Evolutionary conservation across 805 yeast genomes (phyloP).

Genomic region (Zygoascus bituminiphila): DNA sequence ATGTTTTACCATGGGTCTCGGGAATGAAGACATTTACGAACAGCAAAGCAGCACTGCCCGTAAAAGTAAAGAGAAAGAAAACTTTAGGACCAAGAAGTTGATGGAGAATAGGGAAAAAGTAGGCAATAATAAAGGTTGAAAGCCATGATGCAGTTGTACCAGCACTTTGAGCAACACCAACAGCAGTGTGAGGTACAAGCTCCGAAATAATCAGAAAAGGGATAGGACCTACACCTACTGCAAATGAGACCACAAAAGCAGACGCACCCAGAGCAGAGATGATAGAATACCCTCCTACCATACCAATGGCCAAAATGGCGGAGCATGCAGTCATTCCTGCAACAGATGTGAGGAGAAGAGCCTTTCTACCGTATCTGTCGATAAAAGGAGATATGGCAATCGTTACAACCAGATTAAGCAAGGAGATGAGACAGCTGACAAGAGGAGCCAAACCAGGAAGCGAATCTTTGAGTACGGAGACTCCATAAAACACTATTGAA

Average conservation of each 20-base stretch:
- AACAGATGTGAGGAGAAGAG: slow-evolving; percentile 59
- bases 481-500: slow-evolving; percentile 89
- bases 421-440: slow-evolving; percentile 69
- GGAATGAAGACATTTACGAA: slow-evolving; percentile 50
- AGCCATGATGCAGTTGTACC: slow-evolving; percentile 90
- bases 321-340: slow-evolving; percentile 60
- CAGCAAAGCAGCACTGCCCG: slow-evolving; percentile 22
- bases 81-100: slow-evolving; percentile 65
- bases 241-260: slow-evolving; percentile 74
- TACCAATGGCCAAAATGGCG: slow-evolving; percentile 57
- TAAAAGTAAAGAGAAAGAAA: slow-evolving; percentile 50
- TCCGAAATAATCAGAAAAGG: slow-evolving; percentile 87
- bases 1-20: slow-evolving; percentile 63
- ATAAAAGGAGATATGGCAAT: slow-evolving; percentile 63
- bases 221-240: slow-evolving; percentile 90
- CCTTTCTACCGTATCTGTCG: slow-evolving; percentile 70
- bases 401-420: slow-evolving; percentile 68
- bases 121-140: slow-evolving; percentile 71
- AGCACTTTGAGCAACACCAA: slow-evolving; percentile 83
- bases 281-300: slow-evolving; percentile 24
- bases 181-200: slow-evolving; percentile 72
- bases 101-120: slow-evolving; percentile 67
- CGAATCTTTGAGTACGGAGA: slow-evolving; percentile 61
- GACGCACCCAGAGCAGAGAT: slow-evolving; percentile 47
- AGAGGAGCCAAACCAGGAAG: slow-evolving; percentile 64